Conservation (phyloP, 2,329 filamentous ascomycete species). For the Paecilomyces fulvus region DNA sequence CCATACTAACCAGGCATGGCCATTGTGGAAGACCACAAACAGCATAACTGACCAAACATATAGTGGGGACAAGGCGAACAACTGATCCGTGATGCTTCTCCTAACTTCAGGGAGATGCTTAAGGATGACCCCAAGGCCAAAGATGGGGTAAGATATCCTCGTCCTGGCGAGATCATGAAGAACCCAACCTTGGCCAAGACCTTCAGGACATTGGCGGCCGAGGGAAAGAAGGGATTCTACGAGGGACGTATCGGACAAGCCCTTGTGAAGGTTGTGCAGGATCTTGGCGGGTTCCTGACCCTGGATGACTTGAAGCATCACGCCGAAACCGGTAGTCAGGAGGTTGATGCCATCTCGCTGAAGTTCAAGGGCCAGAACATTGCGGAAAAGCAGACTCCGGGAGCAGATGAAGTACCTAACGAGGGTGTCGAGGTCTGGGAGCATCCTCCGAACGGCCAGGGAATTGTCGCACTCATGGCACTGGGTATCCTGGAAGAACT, state of each 20-base stretch:
- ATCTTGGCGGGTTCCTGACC: slow-evolving; percentile 68
- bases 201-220: slow-evolving; percentile 65
- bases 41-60: slow-evolving; percentile 2
- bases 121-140: slow-evolving; percentile 62
- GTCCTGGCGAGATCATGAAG: slow-evolving; percentile 78
- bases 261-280: slow-evolving; percentile 67
- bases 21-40: neutral
- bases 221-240: slow-evolving; percentile 90
- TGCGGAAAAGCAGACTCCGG: slow-evolving; percentile 36
- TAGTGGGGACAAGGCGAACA: slow-evolving; percentile 66
- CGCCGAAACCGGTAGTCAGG: slow-evolving; percentile 62
- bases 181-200: slow-evolving; percentile 74
- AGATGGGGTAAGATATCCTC: slow-evolving; percentile 65
- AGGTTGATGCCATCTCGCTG: slow-evolving; percentile 77
- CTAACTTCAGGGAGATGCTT: slow-evolving; percentile 79
- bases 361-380: slow-evolving; percentile 62
- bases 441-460: slow-evolving; percentile 92
- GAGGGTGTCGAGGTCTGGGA: slow-evolving; percentile 77
- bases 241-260: slow-evolving; percentile 72
- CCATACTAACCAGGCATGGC: neutral
- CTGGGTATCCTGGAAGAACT: slow-evolving; percentile 85
- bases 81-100: slow-evolving; percentile 62
- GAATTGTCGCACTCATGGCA: slow-evolving; percentile 89
- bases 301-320: slow-evolving; percentile 76
- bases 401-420: slow-evolving; percentile 34